Percentiles rank a stretch among this genome's conserved stretches.
phyloP scores from a whole-genome alignment of 495 filamentous ascomycete species.

The Podospora anserina region DNA sequence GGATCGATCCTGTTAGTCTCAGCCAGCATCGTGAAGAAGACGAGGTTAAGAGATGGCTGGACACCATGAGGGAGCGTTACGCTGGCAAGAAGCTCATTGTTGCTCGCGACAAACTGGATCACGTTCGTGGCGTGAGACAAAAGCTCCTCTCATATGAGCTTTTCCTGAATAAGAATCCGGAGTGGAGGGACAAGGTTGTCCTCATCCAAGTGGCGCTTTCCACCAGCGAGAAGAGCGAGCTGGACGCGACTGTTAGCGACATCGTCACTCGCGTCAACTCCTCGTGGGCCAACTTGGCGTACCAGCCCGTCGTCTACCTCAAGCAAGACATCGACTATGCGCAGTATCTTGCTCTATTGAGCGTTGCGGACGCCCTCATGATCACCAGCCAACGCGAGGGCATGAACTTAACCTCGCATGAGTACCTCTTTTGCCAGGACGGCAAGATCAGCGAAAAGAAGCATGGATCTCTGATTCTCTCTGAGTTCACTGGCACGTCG shows the following conservation, averaged over 20 bases:
- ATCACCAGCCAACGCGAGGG: slow-evolving; percentile 91
- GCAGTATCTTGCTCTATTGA: slow-evolving; percentile 84
- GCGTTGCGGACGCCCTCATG: slow-evolving; percentile 84
- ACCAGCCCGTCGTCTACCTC: slow-evolving; percentile 88
- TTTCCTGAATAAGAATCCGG: slow-evolving; percentile 87
- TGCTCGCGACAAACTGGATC: slow-evolving; percentile 87
- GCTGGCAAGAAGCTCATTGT: slow-evolving; percentile 84
- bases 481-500: slow-evolving; percentile 89
- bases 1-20: slow-evolving; percentile 78
- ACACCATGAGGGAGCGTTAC: slow-evolving; percentile 74
- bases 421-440: slow-evolving; percentile 91
- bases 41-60: slow-evolving; percentile 73
- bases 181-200: slow-evolving; percentile 82
- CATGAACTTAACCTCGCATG: slow-evolving; percentile 92
- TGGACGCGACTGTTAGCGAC: slow-evolving; percentile 81
- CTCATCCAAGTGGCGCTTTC: slow-evolving; percentile 91
- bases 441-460: slow-evolving; percentile 68
- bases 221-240: slow-evolving; percentile 77
- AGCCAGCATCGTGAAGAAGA: slow-evolving; percentile 65
- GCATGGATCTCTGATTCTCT: slow-evolving; percentile 82
- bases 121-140: slow-evolving; percentile 83
- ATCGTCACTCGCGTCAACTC: slow-evolving; percentile 93
- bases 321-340: slow-evolving; percentile 89
- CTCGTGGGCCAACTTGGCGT: slow-evolving; percentile 77
- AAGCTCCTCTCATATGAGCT: slow-evolving; percentile 90